These are phyloP conservation scores for Drechslera avenae DNA, from an alignment of 2,329 filamentous ascomycete genomes.

Conservation along the genomic window DNA sequence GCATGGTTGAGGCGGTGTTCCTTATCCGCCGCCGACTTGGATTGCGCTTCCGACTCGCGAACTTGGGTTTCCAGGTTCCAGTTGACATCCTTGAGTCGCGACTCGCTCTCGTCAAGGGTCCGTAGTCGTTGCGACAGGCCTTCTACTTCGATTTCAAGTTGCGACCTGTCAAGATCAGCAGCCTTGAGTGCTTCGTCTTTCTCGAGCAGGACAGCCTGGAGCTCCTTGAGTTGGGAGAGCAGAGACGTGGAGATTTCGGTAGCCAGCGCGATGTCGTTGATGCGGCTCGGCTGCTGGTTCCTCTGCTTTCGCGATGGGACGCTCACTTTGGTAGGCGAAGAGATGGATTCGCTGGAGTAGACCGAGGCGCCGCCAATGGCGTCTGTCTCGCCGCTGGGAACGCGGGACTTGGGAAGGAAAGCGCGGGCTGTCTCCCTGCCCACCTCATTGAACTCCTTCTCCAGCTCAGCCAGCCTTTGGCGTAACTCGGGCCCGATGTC, in stretches of 20 bases:
- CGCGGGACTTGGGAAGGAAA: constrained; percentile 80
- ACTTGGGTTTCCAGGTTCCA: constrained; percentile 95
- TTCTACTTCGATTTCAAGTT: constrained; percentile 82
- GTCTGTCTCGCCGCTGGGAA: constrained; percentile 62
- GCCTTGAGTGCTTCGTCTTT: constrained; percentile 84
- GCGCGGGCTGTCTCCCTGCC: constrained; percentile 87
- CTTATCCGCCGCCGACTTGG: constrained; percentile 77
- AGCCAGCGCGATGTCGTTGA: constrained; percentile 98
- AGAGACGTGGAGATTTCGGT: constrained; percentile 96
- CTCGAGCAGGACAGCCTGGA: constrained; percentile 83
- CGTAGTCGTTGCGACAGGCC: constrained; percentile 79
- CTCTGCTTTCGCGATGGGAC: constrained; percentile 86
- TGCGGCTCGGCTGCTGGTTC: constrained; percentile 84
- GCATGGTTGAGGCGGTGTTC: constrained; percentile 80
- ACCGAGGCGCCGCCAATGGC: constrained; percentile 45
- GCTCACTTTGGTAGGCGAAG: constrained; percentile 85
- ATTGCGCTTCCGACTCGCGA: constrained; percentile 76
- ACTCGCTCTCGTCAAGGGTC: constrained; percentile 87
- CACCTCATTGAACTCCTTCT: constrained; percentile 94
- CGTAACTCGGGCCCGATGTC: constrained; percentile 84
- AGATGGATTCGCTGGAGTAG: constrained; percentile 82
- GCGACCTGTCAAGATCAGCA: constrained; percentile 73
- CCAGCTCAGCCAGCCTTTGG: constrained; percentile 81
- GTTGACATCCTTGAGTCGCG: constrained; percentile 97
- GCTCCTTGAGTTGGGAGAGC: constrained; percentile 87